A percentile compares a stretch with the other conserved stretches of the same genome.
These are phyloP conservation scores for Pseudoperonospora humuli DNA, from an alignment of 352 stramenopile species.

Conservation along the genomic window DNA sequence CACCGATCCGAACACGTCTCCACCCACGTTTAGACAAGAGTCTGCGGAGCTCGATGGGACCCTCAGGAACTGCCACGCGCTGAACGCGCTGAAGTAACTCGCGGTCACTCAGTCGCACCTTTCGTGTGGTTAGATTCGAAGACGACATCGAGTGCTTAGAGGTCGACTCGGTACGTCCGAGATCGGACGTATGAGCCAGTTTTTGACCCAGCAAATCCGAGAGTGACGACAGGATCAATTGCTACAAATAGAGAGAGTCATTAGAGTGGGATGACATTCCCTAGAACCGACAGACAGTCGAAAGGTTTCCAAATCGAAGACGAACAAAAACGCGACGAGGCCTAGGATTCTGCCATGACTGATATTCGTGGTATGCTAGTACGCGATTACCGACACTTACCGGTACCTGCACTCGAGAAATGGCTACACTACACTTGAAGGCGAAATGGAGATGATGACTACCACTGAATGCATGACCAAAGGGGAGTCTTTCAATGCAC, in stretches of 20 bases:
- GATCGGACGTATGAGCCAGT: constrained; percentile 7
- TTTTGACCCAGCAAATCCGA: constrained; percentile 16
- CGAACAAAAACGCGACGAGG: too few species aligned
- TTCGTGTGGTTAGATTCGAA: constrained; percentile 13
- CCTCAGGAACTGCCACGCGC: constrained; percentile 13
- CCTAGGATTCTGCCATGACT: too few species aligned
- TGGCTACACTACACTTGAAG: too few species aligned
- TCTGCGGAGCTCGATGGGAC: constrained; percentile 5
- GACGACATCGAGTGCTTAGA: constrained; percentile 2
- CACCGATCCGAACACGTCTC: constrained; percentile 14
- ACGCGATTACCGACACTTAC: too few species aligned
- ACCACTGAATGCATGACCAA: constrained; percentile 31
- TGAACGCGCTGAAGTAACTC: constrained; percentile 24
- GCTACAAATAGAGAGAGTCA: background rate
- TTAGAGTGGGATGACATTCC: background rate
- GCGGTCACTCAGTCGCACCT: constrained; percentile 19
- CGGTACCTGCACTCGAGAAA: too few species aligned
- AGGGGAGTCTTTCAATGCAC: constrained; percentile 32
- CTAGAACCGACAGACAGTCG: too few species aligned
- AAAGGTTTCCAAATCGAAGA: background rate
- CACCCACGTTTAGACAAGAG: constrained; percentile 17
- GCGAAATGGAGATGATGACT: too few species aligned
- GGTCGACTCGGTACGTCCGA: constrained; percentile 9
- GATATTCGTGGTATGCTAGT: too few species aligned
- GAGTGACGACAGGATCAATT: constrained; percentile 13